Evolutionary conservation across 495 filamentous ascomycete genomes (phyloP).

Genomic region (Xylaria curta): DNA sequence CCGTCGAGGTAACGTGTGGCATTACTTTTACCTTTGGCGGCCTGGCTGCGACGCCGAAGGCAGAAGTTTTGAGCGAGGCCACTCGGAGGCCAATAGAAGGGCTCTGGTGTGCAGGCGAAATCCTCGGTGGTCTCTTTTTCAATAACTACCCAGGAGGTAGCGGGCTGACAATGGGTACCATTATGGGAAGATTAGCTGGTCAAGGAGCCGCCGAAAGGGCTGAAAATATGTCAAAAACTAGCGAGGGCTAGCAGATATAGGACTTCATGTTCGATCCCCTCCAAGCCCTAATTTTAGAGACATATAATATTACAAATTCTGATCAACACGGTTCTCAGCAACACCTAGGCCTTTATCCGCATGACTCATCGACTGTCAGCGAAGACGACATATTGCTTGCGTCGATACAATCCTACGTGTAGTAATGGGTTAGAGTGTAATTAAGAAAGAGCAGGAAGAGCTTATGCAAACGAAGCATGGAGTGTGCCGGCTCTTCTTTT

Average conservation of each 20-base stretch:
- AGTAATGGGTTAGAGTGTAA: neutral
- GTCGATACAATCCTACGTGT: too few species aligned
- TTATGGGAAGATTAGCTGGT: conserved; percentile 36
- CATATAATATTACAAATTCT: neutral
- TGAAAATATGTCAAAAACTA: neutral
- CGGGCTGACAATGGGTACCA: conserved; percentile 56
- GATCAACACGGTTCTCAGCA: neutral
- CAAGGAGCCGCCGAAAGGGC: conserved; percentile 32
- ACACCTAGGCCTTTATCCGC: neutral
- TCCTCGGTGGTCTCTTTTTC: conserved; percentile 68
- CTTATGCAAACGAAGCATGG: conserved; percentile 20
- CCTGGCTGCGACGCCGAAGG: conserved; percentile 56
- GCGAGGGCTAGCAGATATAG: neutral
- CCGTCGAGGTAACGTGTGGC: conserved; percentile 64
- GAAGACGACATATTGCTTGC: neutral
- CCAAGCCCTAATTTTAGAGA: neutral
- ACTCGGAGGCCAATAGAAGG: conserved; percentile 55
- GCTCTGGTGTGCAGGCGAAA: conserved; percentile 64
- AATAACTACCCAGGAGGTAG: conserved; percentile 70
- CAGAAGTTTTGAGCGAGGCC: conserved; percentile 52
- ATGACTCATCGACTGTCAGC: neutral
- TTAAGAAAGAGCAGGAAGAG: neutral
- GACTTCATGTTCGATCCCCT: neutral
- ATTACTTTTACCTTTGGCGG: conserved; percentile 74
- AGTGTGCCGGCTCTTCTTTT: conserved; percentile 21